Conservation (phyloP, 805 yeast species). For the Wickerhamiella nectarea region DNA sequence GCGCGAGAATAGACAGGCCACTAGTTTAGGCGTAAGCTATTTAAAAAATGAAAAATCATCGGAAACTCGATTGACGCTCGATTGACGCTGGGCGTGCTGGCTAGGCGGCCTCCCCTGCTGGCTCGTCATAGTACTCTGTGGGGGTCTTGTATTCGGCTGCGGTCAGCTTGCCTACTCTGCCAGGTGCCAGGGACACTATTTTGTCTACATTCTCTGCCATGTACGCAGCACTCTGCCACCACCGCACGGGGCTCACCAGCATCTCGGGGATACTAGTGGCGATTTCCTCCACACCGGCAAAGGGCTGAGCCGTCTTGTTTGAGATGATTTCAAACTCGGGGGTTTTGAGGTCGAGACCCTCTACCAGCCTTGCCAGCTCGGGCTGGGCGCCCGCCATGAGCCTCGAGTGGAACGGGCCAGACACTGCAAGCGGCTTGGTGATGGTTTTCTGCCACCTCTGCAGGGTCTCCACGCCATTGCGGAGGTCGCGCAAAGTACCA, state of each 20-base stretch:
- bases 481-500: constrained; percentile 27
- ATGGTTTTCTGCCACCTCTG: constrained; percentile 21
- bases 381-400: constrained; percentile 30
- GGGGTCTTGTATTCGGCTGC: constrained; percentile 5
- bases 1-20: too few species aligned
- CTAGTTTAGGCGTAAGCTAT: too few species aligned
- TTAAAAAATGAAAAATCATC: too few species aligned
- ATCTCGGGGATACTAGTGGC: constrained; percentile 18
- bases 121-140: constrained; percentile 4
- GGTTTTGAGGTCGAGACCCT: constrained; percentile 14
- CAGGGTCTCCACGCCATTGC: constrained; percentile 18
- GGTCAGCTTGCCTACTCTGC: constrained; percentile 20
- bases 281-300: constrained; percentile 21
- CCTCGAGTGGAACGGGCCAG: constrained; percentile 39
- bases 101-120: too few species aligned
- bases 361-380: constrained; percentile 22
- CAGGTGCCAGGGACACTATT: constrained; percentile 22
- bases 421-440: constrained; percentile 30
- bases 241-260: constrained; percentile 24
- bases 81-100: too few species aligned
- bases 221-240: constrained; percentile 21
- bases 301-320: constrained; percentile 25
- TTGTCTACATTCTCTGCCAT: constrained; percentile 13
- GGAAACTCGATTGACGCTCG: too few species aligned
- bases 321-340: constrained; percentile 20